Conservation (phyloP, 805 yeast genomes). For the Ascoidea tarda region DNA sequence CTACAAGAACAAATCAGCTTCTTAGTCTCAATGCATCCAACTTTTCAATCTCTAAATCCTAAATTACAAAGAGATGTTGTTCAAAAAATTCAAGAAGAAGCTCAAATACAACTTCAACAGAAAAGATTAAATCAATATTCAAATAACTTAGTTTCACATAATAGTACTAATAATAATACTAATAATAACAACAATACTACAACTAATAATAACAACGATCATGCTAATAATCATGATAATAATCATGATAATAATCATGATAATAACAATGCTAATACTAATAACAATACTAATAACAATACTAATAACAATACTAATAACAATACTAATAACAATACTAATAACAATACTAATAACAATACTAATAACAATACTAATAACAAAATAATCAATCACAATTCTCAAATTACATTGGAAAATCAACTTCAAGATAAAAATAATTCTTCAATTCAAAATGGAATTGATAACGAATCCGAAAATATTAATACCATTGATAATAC, state of each 20-base stretch:
- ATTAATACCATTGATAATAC: too few relatives aligned
- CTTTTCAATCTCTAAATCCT: background rate
- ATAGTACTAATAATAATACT: conserved; percentile 8
- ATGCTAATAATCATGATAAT: conserved; percentile 6
- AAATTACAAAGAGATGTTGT: background rate
- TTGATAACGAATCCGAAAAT: too few relatives aligned
- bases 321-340: background rate
- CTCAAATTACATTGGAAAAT: too few relatives aligned
- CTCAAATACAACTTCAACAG: conserved; percentile 1
- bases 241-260: conserved; percentile 8
- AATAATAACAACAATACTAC: background rate
- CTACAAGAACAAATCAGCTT: background rate
- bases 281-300: conserved; percentile 2
- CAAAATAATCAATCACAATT: too few relatives aligned
- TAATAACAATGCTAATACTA: conserved; percentile 10
- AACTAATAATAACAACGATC: conserved; percentile 9
- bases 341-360: background rate
- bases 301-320: background rate
- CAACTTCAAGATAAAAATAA: too few relatives aligned
- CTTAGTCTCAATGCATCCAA: background rate
- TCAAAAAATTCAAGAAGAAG: conserved; percentile 1
- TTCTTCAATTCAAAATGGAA: too few relatives aligned
- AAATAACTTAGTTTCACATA: background rate
- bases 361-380: conserved; percentile 1
- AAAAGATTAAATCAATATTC: background rate